These are phyloP conservation scores for Chaetomiaceae sp. DNA, from an alignment of 2,329 filamentous ascomycete species.

Conservation along the genomic window DNA sequence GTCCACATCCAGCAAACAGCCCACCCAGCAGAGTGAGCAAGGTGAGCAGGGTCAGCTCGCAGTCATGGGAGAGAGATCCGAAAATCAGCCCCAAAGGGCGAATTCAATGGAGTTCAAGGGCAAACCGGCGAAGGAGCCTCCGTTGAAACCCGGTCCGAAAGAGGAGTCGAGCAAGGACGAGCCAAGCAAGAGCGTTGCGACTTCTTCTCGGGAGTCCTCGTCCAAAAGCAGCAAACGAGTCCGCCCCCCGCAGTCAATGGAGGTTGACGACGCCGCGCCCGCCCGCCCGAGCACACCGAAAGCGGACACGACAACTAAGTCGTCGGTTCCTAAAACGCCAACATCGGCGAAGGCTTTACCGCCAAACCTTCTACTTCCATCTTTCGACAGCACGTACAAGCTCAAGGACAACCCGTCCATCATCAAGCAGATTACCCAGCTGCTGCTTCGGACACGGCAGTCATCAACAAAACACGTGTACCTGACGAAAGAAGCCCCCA, in stretches of 20 bases:
- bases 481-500: conserved; percentile 62
- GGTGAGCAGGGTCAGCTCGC: conserved; percentile 47
- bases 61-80: conserved; percentile 52
- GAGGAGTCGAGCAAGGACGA: conserved; percentile 34
- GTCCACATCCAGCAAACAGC: conserved; percentile 34
- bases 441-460: conserved; percentile 54
- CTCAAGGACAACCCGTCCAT: conserved; percentile 66
- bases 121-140: conserved; percentile 33
- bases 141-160: conserved; percentile 30
- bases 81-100: conserved; percentile 50
- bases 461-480: conserved; percentile 65
- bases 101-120: conserved; percentile 41
- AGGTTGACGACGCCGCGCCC: conserved; percentile 39
- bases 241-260: conserved; percentile 46
- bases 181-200: conserved; percentile 25
- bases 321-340: conserved; percentile 26
- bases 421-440: conserved; percentile 58
- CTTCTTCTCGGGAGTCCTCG: conserved; percentile 12
- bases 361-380: conserved; percentile 64
- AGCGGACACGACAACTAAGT: conserved; percentile 29
- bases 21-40: conserved; percentile 34
- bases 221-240: conserved; percentile 37
- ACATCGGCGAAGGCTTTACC: conserved; percentile 38
- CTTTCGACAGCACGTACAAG: conserved; percentile 64
- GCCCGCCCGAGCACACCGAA: conserved; percentile 35